Evolutionary conservation across 1,139 yeast genomes (phyloP).

Genomic region (Debaryomyces psychrophilus): DNA sequence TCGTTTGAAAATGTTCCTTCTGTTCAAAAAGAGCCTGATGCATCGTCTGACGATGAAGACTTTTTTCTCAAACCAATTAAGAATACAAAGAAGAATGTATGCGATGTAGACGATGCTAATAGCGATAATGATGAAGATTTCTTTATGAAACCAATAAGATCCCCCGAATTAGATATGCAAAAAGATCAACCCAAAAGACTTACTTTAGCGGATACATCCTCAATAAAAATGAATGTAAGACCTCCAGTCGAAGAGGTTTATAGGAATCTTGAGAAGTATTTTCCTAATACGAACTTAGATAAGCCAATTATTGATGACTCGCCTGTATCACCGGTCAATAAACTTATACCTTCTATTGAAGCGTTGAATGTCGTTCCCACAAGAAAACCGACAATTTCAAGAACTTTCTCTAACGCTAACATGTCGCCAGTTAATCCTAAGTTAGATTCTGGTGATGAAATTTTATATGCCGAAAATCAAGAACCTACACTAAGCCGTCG

Average conservation of each 20-base stretch:
- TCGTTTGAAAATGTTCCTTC: constrained; percentile 75
- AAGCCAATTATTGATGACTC: constrained; percentile 88
- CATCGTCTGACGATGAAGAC: constrained; percentile 43
- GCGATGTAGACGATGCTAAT: constrained; percentile 6
- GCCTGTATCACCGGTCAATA: constrained; percentile 54
- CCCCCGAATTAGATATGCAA: not conserved
- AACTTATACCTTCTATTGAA: constrained; percentile 8
- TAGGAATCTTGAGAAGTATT: constrained; percentile 86
- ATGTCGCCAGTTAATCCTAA: constrained; percentile 40
- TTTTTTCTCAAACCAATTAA: constrained; percentile 34
- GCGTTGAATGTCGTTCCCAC: constrained; percentile 14
- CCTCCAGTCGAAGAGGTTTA: constrained; percentile 96
- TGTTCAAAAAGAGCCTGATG: constrained; percentile 38
- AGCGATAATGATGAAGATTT: constrained; percentile 29
- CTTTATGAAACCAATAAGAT: constrained; percentile 30
- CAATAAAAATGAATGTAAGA: constrained; percentile 56
- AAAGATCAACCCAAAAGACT: not conserved
- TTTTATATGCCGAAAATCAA: constrained; percentile 36
- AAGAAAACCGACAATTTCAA: constrained; percentile 43
- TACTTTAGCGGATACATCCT: not conserved
- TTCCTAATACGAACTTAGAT: constrained; percentile 91
- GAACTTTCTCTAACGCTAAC: constrained; percentile 53
- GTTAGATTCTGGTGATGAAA: constrained; percentile 36
- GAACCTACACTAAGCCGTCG: constrained; percentile 36
- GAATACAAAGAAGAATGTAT: constrained; percentile 9